Evolutionary conservation across 2,329 filamentous ascomycete genomes (phyloP).

Genomic region (Torrubiella hemipterigena): DNA sequence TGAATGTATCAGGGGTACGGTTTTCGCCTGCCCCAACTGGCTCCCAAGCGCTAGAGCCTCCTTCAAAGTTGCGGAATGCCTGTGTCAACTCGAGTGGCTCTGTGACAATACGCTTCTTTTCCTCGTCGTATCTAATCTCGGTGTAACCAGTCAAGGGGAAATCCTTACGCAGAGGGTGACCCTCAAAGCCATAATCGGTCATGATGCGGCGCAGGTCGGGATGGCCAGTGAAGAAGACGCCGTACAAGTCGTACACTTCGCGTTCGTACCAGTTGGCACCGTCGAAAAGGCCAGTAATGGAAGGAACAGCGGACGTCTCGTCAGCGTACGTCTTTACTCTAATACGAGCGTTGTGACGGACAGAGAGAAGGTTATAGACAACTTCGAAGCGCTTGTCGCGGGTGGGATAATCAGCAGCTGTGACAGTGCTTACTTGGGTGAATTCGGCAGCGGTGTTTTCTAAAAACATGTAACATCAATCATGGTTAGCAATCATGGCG

Average conservation of each 20-base stretch:
- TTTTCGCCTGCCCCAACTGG: conserved; percentile 58
- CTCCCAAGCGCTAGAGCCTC: conserved; percentile 63
- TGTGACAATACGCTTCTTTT: conserved; percentile 98
- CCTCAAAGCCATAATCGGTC: conserved; percentile 99
- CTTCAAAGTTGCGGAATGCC: conserved; percentile 97
- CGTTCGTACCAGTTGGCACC: conserved; percentile 98
- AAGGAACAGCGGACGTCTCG: conserved; percentile 86
- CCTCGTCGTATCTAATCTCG: conserved; percentile 94
- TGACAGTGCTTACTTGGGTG: conserved; percentile 86
- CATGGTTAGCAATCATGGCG: neutral
- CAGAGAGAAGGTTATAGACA: conserved; percentile 92
- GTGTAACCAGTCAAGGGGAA: conserved; percentile 98
- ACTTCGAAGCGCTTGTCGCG: conserved; percentile 94
- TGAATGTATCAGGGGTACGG: conserved; percentile 76
- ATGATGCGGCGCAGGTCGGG: conserved; percentile 94
- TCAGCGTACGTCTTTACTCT: conserved; percentile 98
- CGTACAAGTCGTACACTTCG: conserved; percentile 95
- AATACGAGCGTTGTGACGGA: conserved; percentile 93
- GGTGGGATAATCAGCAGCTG: conserved; percentile 90
- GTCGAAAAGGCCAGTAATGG: conserved; percentile 74
- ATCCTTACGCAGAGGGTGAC: conserved; percentile 92
- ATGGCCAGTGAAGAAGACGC: conserved; percentile 92
- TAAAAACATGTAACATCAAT: conserved; percentile 15
- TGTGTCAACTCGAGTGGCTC: conserved; percentile 97
- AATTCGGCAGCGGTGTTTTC: conserved; percentile 96